These are phyloP conservation scores for Gloeopeniophorella convolvens DNA, from an alignment of 768 basidiomycete species.

Conservation along the genomic window DNA sequence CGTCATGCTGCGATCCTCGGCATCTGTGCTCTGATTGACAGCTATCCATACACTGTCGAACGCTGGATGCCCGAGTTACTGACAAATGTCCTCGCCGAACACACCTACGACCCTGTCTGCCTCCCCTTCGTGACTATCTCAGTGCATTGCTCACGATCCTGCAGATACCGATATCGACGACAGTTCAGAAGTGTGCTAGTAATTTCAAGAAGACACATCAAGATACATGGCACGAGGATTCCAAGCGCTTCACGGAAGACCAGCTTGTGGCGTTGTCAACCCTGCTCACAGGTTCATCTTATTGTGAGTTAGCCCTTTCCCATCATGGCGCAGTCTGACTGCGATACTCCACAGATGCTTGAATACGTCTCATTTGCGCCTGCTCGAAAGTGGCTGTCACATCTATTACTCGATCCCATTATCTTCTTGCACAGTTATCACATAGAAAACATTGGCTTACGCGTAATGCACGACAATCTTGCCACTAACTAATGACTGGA, in stretches of 20 bases:
- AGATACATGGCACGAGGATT: conserved; percentile 89
- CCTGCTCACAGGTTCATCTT: conserved; percentile 79
- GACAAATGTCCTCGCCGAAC: conserved; percentile 70
- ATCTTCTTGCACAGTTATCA: no score
- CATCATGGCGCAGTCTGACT: not conserved
- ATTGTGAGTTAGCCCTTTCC: conserved; percentile 44
- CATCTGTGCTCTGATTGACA: conserved; percentile 88
- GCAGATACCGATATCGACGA: conserved; percentile 77
- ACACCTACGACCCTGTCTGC: conserved; percentile 75
- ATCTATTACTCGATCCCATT: not conserved
- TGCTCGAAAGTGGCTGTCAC: not conserved
- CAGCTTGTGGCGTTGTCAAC: conserved; percentile 77
- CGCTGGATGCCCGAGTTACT: conserved; percentile 88
- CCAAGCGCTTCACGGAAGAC: conserved; percentile 78
- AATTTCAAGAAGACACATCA: conserved; percentile 79
- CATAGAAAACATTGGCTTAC: not conserved
- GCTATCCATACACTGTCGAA: conserved; percentile 93
- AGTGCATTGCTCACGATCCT: conserved; percentile 11
- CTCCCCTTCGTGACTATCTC: not conserved
- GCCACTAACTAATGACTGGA: not conserved
- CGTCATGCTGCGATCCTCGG: conserved; percentile 91
- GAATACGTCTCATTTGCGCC: not conserved
- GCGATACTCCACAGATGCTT: conserved; percentile 19
- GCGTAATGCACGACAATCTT: conserved; percentile 1
- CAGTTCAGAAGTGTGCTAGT: conserved; percentile 73